Conservation (phyloP, 2,329 filamentous ascomycete species). For the Lasiodiplodia sp. region DNA sequence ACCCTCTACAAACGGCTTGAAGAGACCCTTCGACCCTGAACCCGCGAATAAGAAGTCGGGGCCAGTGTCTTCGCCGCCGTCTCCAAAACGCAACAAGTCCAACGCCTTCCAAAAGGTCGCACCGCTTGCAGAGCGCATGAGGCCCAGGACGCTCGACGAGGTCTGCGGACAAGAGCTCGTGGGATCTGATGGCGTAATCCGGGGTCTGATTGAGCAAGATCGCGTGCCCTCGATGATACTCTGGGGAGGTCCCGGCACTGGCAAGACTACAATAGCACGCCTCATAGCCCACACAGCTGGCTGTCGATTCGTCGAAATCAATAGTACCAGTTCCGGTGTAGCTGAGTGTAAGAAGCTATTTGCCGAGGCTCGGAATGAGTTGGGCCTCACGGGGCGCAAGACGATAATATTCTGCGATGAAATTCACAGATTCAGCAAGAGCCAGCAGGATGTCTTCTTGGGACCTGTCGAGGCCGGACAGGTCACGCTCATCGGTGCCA, state of each 20-base stretch:
- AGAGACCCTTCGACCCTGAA: slow-evolving; percentile 4
- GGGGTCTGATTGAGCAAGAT: slow-evolving; percentile 84
- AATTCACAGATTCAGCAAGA: slow-evolving; percentile 89
- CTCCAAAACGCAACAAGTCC: slow-evolving; percentile 66
- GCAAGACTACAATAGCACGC: slow-evolving; percentile 90
- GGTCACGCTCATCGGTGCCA: slow-evolving; percentile 91
- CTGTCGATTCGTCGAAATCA: slow-evolving; percentile 92
- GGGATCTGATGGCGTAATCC: slow-evolving; percentile 80
- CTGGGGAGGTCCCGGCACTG: slow-evolving; percentile 83
- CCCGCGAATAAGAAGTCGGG: slow-evolving; percentile 33
- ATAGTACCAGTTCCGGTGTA: slow-evolving; percentile 87
- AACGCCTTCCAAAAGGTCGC: slow-evolving; percentile 70
- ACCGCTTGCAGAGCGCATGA: slow-evolving; percentile 92
- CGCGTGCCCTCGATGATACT: slow-evolving; percentile 93
- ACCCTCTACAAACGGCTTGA: background rate
- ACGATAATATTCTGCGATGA: slow-evolving; percentile 99
- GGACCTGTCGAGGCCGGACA: slow-evolving; percentile 90
- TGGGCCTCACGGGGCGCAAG: slow-evolving; percentile 81
- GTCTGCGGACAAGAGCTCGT: slow-evolving; percentile 93
- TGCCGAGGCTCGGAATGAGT: slow-evolving; percentile 79
- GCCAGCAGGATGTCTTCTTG: slow-evolving; percentile 93
- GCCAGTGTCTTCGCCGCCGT: slow-evolving; percentile 48
- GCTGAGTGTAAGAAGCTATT: slow-evolving; percentile 94
- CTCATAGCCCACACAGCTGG: slow-evolving; percentile 85
- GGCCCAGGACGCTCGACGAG: slow-evolving; percentile 81